Base-by-base conservation (phyloP, 2,329 filamentous ascomycete species). In the Aureobasidium subglaciale region DNA sequence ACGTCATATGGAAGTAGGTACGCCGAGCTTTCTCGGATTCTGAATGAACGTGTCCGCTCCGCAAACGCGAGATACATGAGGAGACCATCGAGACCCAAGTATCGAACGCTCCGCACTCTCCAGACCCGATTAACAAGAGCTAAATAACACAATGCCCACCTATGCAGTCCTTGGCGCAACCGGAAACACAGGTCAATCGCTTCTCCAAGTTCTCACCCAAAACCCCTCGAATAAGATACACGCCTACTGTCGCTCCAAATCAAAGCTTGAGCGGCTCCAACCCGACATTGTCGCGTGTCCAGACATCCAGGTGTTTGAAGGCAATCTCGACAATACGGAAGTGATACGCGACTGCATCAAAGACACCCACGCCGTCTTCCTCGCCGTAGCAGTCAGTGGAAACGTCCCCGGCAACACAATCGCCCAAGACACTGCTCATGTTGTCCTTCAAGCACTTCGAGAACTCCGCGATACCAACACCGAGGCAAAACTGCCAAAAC, bases 321-420 rank as follows among this genome's bases (percentile, higher is more conserved):
- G 75, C 38, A 68, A 59, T 58, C 68, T 78, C 32, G 11, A 67
- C 41, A 71, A 79, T 58, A 59, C 65, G 7, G 57, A 65, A 0
- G 62, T 75, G 0, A 57, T 78, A 5, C 50, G 58, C 3, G n/a
- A 59, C 0, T 76, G 71, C 59, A 50, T 78, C 5, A 60, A 62
- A 8, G 68, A 61, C 48, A 58, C 59, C 37, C 58, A 59, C 3
- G 72, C 71, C 20, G 66, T 75, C 15, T 78, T 79, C 60, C 61
- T 73, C 2, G 62, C 64, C 9, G 67, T 75, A 0, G 62, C 71
- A 1, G 72, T 66, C 27, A 75, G 73, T 57, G 71, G 75, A 62
- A 79, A 78, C 60, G 60, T 73, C 0, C 76, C 75, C 0, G 70
- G 69, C 9, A 71, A 65, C 46, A 63, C 63, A 16, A 56, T 77